phyloP scores from a whole-genome alignment of 768 basidiomycete species.

The Suillus variegatus region DNA sequence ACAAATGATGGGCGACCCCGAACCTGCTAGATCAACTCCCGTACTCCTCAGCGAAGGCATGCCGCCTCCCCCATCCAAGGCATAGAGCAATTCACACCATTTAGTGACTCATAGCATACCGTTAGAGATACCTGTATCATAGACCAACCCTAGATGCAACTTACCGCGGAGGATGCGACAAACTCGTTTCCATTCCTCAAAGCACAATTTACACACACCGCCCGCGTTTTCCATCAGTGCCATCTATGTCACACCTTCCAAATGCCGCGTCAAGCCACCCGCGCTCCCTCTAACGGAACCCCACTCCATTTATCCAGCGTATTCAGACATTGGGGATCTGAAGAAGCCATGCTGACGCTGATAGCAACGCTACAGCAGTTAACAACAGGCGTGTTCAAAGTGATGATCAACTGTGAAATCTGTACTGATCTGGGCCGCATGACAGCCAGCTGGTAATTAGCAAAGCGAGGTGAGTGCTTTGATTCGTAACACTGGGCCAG shows the following conservation, averaged over 20 bases:
- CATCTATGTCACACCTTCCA: background rate
- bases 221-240: background rate
- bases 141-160: background rate
- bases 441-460: background rate
- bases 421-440: background rate
- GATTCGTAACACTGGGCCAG: background rate
- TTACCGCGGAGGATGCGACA: background rate
- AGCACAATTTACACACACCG: background rate
- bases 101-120: background rate
- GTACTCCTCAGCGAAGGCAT: conserved; percentile 29
- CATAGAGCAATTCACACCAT: conserved; percentile 18
- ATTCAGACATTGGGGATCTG: background rate
- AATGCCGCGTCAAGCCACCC: background rate
- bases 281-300: background rate
- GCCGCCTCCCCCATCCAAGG: conserved; percentile 26
- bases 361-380: background rate
- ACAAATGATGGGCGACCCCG: conserved; percentile 66
- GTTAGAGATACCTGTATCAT: background rate
- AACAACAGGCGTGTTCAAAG: background rate
- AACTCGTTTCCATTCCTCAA: background rate
- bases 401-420: background rate
- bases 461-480: background rate
- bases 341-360: background rate
- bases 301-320: background rate
- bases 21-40: conserved; percentile 22